These are phyloP conservation scores for Gnomoniopsis smithogilvyi DNA, from an alignment of 2,329 filamentous ascomycete species.

Conservation along the genomic window DNA sequence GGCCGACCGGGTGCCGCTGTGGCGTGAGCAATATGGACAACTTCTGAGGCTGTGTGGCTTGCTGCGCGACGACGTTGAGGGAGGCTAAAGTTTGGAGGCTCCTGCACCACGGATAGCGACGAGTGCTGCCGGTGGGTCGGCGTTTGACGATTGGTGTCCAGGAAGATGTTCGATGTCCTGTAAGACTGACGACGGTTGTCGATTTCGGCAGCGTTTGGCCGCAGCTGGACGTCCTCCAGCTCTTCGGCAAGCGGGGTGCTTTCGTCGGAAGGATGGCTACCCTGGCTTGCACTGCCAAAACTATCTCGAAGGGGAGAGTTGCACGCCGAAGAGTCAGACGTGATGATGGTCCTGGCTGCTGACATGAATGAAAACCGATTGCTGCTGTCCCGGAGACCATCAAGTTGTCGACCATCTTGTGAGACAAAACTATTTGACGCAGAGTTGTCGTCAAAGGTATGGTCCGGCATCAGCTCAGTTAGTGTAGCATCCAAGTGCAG, in stretches of 20 bases:
- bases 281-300: constrained; percentile 40
- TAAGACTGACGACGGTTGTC: constrained; percentile 49
- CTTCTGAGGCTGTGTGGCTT: constrained; percentile 13
- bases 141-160: constrained; percentile 33
- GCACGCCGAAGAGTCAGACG: constrained; percentile 57
- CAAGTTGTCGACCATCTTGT: constrained; percentile 56
- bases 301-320: constrained; percentile 53
- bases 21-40: not conserved
- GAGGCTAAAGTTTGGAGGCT: constrained; percentile 52
- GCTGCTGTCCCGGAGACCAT: constrained; percentile 53
- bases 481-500: constrained; percentile 26
- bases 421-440: constrained; percentile 55
- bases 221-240: constrained; percentile 36
- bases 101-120: constrained; percentile 19
- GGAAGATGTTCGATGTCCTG: constrained; percentile 41
- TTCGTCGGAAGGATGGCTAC: constrained; percentile 26
- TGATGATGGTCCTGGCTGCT: constrained; percentile 57
- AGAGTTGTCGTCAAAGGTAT: constrained; percentile 52
- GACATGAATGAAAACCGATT: constrained; percentile 59
- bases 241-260: constrained; percentile 17
- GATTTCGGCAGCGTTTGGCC: constrained; percentile 53
- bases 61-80: constrained; percentile 32
- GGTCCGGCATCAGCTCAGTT: constrained; percentile 33
- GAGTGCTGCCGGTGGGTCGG: constrained; percentile 9
- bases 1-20: constrained; percentile 18